Conservation (phyloP, 2,329 filamentous ascomycete genomes). For the Claviceps monticola region DNA sequence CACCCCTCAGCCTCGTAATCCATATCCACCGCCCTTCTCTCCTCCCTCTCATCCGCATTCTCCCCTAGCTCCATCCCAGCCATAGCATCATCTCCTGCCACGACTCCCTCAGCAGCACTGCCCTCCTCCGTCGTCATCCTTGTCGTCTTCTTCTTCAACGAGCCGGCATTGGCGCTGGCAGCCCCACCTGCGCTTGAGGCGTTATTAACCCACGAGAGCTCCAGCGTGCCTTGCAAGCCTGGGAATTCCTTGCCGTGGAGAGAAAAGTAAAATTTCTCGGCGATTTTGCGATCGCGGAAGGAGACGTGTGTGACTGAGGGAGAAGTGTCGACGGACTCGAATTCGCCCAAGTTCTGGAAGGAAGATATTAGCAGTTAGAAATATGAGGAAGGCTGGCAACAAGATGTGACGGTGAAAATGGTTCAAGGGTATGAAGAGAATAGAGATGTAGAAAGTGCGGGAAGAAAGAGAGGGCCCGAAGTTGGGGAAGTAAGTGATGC, state of each 20-base stretch:
- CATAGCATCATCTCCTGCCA: constrained; percentile 11
- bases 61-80: constrained; percentile 12
- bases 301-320: constrained; percentile 37
- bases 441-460: too few species aligned
- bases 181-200: constrained; percentile 13
- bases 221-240: constrained; percentile 46
- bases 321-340: constrained; percentile 40
- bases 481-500: too few species aligned
- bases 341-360: constrained; percentile 45
- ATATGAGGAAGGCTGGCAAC: too few species aligned
- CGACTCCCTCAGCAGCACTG: neutral
- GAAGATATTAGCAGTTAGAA: neutral
- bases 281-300: constrained; percentile 55
- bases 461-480: neutral
- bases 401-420: too few species aligned
- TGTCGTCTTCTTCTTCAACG: neutral
- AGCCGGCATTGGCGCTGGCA: constrained; percentile 3
- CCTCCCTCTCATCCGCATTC: constrained; percentile 8
- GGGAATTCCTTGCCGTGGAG: constrained; percentile 45
- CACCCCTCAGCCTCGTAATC: constrained; percentile 36
- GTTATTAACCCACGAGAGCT: constrained; percentile 46
- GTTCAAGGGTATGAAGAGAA: too few species aligned
- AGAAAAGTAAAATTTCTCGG: constrained; percentile 53
- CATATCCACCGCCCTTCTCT: constrained; percentile 25
- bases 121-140: constrained; percentile 1